These are phyloP conservation scores for Yamadazyma akitaensis DNA, from an alignment of 805 yeast genomes.

Conservation along the genomic window DNA sequence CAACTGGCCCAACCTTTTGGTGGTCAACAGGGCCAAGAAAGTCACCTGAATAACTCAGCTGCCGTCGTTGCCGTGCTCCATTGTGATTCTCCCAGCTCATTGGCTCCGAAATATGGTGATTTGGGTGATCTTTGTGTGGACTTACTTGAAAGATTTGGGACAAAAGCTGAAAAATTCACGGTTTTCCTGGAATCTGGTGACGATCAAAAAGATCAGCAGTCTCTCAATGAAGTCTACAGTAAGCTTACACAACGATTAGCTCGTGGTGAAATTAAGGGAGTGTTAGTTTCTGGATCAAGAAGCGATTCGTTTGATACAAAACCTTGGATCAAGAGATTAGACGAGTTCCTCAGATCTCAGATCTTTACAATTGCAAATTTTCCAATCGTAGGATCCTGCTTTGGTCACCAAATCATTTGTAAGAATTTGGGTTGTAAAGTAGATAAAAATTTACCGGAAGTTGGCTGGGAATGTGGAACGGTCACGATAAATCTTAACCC, in stretches of 20 bases:
- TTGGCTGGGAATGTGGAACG: slow-evolving; percentile 75
- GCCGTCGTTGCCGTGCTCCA: slow-evolving; percentile 36
- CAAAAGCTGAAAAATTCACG: slow-evolving; percentile 33
- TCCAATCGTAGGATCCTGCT: slow-evolving; percentile 71
- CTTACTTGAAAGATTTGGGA: slow-evolving; percentile 22
- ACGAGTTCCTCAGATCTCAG: slow-evolving; percentile 27
- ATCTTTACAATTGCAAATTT: slow-evolving; percentile 13
- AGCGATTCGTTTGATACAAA: slow-evolving; percentile 42
- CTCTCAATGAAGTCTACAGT: slow-evolving; percentile 13
- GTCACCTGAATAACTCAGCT: background rate
- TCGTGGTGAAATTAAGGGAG: slow-evolving; percentile 30
- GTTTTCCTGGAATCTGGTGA: slow-evolving; percentile 25
- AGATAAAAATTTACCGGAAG: slow-evolving; percentile 42
- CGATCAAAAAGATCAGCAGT: slow-evolving; percentile 9
- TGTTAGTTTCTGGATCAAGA: slow-evolving; percentile 54
- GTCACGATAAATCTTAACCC: slow-evolving; percentile 47
- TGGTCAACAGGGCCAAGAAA: background rate
- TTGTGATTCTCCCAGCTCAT: slow-evolving; percentile 34
- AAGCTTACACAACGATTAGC: slow-evolving; percentile 23
- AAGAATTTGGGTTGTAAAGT: slow-evolving; percentile 63
- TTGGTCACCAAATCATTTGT: slow-evolving; percentile 81
- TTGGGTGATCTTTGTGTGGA: slow-evolving; percentile 47
- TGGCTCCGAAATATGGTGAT: slow-evolving; percentile 42
- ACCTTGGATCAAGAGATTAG: slow-evolving; percentile 41
- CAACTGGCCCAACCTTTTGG: background rate